Evolutionary conservation across 2,329 filamentous ascomycete genomes (phyloP).

Genomic region (Diplodia sapinea): DNA sequence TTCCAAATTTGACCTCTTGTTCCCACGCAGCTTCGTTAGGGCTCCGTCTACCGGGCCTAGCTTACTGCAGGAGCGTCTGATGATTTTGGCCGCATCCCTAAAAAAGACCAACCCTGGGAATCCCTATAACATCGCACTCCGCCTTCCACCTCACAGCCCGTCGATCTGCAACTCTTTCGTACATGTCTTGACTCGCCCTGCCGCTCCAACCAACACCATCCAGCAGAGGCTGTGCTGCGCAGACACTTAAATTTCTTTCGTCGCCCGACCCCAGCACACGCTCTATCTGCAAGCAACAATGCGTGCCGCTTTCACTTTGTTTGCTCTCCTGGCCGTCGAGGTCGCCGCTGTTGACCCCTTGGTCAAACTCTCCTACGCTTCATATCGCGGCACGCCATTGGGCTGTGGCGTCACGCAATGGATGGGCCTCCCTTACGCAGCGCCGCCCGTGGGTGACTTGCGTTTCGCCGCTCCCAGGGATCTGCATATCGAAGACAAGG

Average conservation of each 20-base stretch:
- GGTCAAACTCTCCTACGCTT: slow-evolving; percentile 71
- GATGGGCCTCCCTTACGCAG: slow-evolving; percentile 77
- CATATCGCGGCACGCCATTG: slow-evolving; percentile 63
- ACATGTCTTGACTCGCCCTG: background rate
- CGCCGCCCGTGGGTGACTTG: slow-evolving; percentile 66
- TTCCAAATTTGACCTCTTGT: slow-evolving; percentile 11
- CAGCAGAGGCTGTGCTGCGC: slow-evolving; percentile 10
- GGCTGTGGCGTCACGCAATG: slow-evolving; percentile 69
- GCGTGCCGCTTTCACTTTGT: background rate
- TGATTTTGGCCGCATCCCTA: background rate
- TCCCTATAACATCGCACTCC: background rate
- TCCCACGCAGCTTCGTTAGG: slow-evolving; percentile 18
- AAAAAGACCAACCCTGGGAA: background rate
- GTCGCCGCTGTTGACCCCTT: slow-evolving; percentile 45
- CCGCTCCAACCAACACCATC: background rate
- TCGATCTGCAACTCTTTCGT: background rate
- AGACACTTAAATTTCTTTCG: background rate
- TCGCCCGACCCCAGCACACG: background rate
- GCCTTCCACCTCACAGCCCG: slow-evolving; percentile 1
- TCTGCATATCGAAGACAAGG: slow-evolving; percentile 39
- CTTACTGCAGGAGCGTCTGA: background rate
- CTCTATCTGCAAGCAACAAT: background rate
- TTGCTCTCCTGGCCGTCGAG: slow-evolving; percentile 6
- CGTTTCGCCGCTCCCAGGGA: slow-evolving; percentile 70
- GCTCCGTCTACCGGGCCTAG: background rate